These are phyloP conservation scores for Fusarium tjaetaba DNA, from an alignment of 2,329 filamentous ascomycete genomes.

Conservation along the genomic window DNA sequence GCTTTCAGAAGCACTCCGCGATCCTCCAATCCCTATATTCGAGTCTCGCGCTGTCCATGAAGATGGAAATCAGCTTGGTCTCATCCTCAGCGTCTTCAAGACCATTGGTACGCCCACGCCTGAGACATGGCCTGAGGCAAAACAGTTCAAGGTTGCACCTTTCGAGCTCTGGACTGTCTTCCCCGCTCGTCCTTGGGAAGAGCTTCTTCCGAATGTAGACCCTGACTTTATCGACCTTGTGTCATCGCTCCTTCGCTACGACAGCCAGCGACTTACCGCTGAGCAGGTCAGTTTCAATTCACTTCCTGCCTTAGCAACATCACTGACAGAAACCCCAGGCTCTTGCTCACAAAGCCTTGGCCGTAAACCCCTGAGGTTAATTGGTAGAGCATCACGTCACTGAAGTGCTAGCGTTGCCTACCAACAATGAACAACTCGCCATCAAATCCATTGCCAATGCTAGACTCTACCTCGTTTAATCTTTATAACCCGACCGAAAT, in stretches of 20 bases:
- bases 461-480: neutral
- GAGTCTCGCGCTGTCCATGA: constrained; percentile 78
- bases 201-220: constrained; percentile 71
- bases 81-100: constrained; percentile 93
- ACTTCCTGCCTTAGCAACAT: neutral
- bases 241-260: constrained; percentile 74
- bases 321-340: constrained; percentile 34
- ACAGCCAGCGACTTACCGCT: constrained; percentile 75
- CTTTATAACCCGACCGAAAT: neutral
- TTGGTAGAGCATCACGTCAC: neutral
- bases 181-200: constrained; percentile 72
- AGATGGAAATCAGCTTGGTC: constrained; percentile 87
- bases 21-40: constrained; percentile 73
- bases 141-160: constrained; percentile 74
- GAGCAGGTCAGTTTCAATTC: constrained; percentile 48
- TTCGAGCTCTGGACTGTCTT: constrained; percentile 92
- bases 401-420: neutral
- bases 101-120: constrained; percentile 86
- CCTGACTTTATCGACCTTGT: constrained; percentile 72
- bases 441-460: neutral
- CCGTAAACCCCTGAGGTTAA: neutral
- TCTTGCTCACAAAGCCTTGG: constrained; percentile 35
- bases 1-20: constrained; percentile 76
- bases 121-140: constrained; percentile 85
- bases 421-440: neutral